Base-by-base conservation (phyloP, 2,329 filamentous ascomycete genomes). In the Botrytis fragariae region DNA sequence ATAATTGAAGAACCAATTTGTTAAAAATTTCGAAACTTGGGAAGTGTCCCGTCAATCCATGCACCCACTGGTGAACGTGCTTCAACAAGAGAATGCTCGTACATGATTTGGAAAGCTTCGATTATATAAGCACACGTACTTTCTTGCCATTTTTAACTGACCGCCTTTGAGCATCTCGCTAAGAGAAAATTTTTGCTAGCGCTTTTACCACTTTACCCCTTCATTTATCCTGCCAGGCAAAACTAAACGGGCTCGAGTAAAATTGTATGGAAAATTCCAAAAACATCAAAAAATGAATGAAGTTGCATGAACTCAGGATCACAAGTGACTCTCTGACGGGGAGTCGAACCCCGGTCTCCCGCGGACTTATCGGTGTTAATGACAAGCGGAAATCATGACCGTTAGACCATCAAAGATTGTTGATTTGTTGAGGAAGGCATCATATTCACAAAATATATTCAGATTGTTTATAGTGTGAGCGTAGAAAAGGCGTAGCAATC, bases 361-460 rank as follows among this genome's bases (percentile, higher is more conserved):
- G 77, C 77, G 77, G 39, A 42, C 39, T 42, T 42, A 42, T 42
- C 39, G 3, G 3, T 42, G 22, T 37, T 62, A 69, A 73, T 80
- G 79, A 80, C 78, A 80, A 80, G 79, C 79, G 79, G 79, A 80
- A 80, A 80, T 80, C 79, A 81, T 81, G 75, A 81, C 79, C 79
- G 78, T 80, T 80, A 80, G 79, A 80, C 78, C 78, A 80, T 80
- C 77, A 70, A 70, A 70, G 68, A 70, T 25, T 44, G 8, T n/a
- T 6, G 20, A 18, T 61, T 59, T 6, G 45, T 25, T 25, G 42
- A 35, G n/a, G n/a, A n/a, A n/a, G n/a, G n/a, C n/a, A n/a, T n/a
- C n/a, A n/a, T n/a, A n/a, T n/a, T 59, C 4, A 18, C 1, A 22
- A 22, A 32, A 9, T 60, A 35, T 60, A 22, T 35, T 22, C 18